Percentiles rank a stretch among this genome's conserved stretches.
phyloP scores from a whole-genome alignment of 768 basidiomycete genomes.

The Pleurotus tuber-regium region DNA sequence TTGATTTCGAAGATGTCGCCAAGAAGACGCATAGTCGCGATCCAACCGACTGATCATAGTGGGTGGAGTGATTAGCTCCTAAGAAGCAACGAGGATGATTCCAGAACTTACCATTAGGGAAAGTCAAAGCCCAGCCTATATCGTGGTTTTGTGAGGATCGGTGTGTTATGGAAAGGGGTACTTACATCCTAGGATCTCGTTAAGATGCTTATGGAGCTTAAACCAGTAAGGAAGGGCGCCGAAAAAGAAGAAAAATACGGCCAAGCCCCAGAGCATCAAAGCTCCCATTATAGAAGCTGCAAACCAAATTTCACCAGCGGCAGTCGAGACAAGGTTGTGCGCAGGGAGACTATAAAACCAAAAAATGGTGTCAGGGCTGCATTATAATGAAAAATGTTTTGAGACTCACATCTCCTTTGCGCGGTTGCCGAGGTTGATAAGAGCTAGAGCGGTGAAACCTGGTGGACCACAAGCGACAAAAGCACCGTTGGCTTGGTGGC shows the following conservation, averaged over 20 bases:
- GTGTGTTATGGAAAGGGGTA: not conserved
- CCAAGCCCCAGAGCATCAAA: conserved; percentile 44
- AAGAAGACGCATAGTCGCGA: conserved; percentile 36
- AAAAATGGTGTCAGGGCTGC: no score
- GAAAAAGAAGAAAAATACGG: conserved; percentile 45
- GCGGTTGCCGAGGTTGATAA: conserved; percentile 40
- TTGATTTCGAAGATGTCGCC: conserved; percentile 39
- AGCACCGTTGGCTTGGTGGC: conserved; percentile 46
- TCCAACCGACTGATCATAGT: conserved; percentile 44
- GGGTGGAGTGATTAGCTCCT: not conserved
- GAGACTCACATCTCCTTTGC: conserved; percentile 35
- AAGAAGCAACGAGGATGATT: not conserved
- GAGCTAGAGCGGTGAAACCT: conserved; percentile 46
- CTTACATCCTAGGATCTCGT: conserved; percentile 45
- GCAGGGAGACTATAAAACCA: conserved; percentile 29
- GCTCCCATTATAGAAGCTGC: conserved; percentile 35
- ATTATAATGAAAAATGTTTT: no score
- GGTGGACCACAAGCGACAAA: conserved; percentile 49
- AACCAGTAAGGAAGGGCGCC: conserved; percentile 46
- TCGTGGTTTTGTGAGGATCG: not conserved
- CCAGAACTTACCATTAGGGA: conserved; percentile 36
- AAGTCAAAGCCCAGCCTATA: conserved; percentile 43
- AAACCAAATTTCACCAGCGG: conserved; percentile 45
- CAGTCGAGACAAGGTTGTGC: conserved; percentile 32
- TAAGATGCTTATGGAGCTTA: conserved; percentile 44